Evolutionary conservation across 116 monocot species (phyloP), one percentile per base, ranked within the genome.

Genomic region (Papilionanthe hybrid): DNA sequence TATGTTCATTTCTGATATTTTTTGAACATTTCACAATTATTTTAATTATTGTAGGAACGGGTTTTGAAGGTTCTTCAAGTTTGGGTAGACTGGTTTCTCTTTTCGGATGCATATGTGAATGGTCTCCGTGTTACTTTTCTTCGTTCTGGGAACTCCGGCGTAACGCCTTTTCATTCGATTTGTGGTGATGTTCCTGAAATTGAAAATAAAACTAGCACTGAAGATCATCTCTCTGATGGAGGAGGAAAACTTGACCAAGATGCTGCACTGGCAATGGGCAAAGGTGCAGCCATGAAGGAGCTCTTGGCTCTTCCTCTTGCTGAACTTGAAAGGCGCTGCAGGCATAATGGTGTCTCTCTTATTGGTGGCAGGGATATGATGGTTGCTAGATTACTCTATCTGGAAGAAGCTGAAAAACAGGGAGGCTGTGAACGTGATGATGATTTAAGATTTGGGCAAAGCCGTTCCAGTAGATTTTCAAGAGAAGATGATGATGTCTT

Each of bases 11-110:
- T 66, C 49, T 15, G 22, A 18, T n/a, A 44, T 7, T n/a, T 44
- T 72, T 7, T 28, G 12, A 53, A 49, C 15, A 18, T 9, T 28
- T 27, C 13, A 19, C 42, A 55, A 65, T 82, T 43, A 43, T 73
- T 22, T 82, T 83, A 28, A 56, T 78, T 85, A 42, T 66, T 82
- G 7, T 85, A 99, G 99, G 99, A 99, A 81, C 87, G 99, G 84
- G 93, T 99, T 78, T 42, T 90, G 45, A 99, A 99, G 80, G 95
- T 99, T 82, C 88, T 99, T 87, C 99, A 99, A 92, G 99, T 99
- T 77, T 99, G 99, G 99, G 87, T 88, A 45, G 99, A 99, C 76
- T 99, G 99, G 99, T 99, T 99, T 82, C 92, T 99, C 28, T 99
- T 99, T 84, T 95, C 99, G 12, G 99, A 99, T 89, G 93, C 99